A percentile compares a stretch with the other conserved stretches of the same genome.
These are phyloP conservation scores for Actinidia polygama DNA, from an alignment of 179 eudicot genomes.

Conservation along the genomic window DNA sequence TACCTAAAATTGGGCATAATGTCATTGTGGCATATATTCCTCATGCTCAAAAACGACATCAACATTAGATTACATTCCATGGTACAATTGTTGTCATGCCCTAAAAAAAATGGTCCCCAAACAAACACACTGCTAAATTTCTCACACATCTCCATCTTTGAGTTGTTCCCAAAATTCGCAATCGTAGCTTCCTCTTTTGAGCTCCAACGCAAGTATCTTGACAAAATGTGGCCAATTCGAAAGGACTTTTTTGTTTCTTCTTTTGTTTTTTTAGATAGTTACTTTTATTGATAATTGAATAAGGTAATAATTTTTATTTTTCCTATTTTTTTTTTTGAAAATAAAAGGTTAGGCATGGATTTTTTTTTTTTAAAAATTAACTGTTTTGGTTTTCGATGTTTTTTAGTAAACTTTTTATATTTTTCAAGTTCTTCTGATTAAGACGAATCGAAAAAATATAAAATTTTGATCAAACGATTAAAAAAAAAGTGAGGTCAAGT, in stretches of 20 bases:
- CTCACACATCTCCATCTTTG: neutral
- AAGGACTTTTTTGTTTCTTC: conserved; percentile 6
- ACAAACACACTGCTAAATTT: neutral
- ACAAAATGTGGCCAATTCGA: conserved; percentile 1
- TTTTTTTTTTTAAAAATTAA: too few relatives aligned
- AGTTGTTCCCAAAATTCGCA: neutral
- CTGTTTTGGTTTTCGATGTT: too few relatives aligned
- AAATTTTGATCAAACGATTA: too few relatives aligned
- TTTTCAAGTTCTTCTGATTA: too few relatives aligned
- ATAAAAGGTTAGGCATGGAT: too few relatives aligned
- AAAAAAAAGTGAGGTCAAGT: too few relatives aligned
- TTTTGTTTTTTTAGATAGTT: neutral
- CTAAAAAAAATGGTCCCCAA: neutral
- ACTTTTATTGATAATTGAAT: too few relatives aligned
- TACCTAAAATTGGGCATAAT: neutral
- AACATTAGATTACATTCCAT: neutral
- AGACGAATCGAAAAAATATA: too few relatives aligned
- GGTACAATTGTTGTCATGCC: conserved; percentile 3
- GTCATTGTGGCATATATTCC: conserved; percentile 4
- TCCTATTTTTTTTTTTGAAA: too few relatives aligned
- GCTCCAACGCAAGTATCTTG: conserved; percentile 23
- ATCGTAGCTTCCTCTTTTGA: neutral
- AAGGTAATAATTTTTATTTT: too few relatives aligned
- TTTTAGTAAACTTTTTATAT: too few relatives aligned
- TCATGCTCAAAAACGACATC: neutral